phyloP scores from a whole-genome alignment of 2,329 filamentous ascomycete species.

The Venturia effusa region DNA sequence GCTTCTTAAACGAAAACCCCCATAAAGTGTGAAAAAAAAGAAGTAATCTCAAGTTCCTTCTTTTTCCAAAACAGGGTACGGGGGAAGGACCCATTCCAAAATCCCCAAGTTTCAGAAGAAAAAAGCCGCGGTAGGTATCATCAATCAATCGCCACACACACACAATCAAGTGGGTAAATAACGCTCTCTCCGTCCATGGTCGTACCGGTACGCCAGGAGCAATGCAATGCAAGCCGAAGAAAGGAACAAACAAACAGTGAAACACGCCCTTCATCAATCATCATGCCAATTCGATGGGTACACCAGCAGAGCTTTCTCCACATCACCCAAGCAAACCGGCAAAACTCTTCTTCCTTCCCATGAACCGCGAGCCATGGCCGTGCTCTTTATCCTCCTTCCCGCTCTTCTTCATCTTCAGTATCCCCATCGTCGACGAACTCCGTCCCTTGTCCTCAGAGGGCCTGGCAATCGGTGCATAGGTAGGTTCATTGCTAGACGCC shows the following conservation, averaged over 20 bases:
- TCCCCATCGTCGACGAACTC: not conserved
- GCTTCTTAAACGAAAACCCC: too few relatives aligned
- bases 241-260: not conserved
- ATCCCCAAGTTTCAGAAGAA: too few relatives aligned
- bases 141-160: too few relatives aligned
- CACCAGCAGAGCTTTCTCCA: not conserved
- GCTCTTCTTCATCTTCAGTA: not conserved
- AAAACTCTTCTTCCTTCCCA: slow-evolving; percentile 54
- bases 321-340: not conserved
- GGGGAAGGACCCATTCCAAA: too few relatives aligned
- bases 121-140: too few relatives aligned
- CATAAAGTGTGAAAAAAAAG: too few relatives aligned
- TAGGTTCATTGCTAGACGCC: not conserved
- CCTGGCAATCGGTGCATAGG: not conserved
- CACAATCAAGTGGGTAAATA: too few relatives aligned
- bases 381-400: slow-evolving; percentile 37
- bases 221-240: not conserved
- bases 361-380: not conserved
- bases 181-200: too few relatives aligned
- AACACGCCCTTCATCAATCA: not conserved
- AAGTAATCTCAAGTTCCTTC: too few relatives aligned
- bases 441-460: not conserved
- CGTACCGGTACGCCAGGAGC: not conserved
- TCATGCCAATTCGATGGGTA: not conserved
- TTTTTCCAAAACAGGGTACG: too few relatives aligned